phyloP scores from a whole-genome alignment of 805 yeast species.

The Kazachstania bromeliacearum region DNA sequence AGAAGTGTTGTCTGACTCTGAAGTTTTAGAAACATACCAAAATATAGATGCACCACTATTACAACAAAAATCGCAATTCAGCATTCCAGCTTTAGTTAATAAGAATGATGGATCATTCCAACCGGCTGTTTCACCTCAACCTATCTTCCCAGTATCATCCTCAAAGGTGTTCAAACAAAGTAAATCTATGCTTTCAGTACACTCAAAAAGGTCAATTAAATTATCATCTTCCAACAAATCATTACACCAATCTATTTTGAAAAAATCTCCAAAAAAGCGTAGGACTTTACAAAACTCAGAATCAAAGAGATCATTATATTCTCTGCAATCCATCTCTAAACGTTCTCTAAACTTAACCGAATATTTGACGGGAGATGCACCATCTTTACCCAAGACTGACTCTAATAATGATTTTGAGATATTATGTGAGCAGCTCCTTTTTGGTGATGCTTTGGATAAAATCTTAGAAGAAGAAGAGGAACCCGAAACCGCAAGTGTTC shows the following conservation, averaged over 20 bases:
- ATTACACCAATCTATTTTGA: conserved; percentile 10
- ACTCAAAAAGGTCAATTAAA: conserved; percentile 11
- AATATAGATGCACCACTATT: conserved; percentile 18
- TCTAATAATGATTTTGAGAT: conserved; percentile 23
- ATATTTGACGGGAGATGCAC: conserved; percentile 15
- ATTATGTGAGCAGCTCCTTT: conserved; percentile 26
- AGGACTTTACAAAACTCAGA: conserved; percentile 24
- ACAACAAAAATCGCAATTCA: conserved; percentile 26
- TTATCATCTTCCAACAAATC: conserved; percentile 15
- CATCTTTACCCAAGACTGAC: conserved; percentile 14
- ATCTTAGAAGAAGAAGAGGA: conserved; percentile 21
- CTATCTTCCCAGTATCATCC: conserved; percentile 22
- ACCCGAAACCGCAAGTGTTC: conserved; percentile 1
- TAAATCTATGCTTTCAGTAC: conserved; percentile 13
- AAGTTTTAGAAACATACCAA: too few species aligned
- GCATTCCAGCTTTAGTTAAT: conserved; percentile 16
- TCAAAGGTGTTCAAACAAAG: conserved; percentile 23
- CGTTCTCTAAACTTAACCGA: conserved; percentile 28
- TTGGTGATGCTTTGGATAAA: conserved; percentile 21
- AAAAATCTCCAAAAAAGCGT: conserved; percentile 7
- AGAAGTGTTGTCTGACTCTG: not conserved
- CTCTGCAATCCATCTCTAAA: conserved; percentile 28
- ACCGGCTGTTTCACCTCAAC: conserved; percentile 15
- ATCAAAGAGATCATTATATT: conserved; percentile 27
- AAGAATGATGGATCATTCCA: conserved; percentile 2